Evolutionary conservation across 345 rosid species (phyloP).

Genomic region (Populus tremula): DNA sequence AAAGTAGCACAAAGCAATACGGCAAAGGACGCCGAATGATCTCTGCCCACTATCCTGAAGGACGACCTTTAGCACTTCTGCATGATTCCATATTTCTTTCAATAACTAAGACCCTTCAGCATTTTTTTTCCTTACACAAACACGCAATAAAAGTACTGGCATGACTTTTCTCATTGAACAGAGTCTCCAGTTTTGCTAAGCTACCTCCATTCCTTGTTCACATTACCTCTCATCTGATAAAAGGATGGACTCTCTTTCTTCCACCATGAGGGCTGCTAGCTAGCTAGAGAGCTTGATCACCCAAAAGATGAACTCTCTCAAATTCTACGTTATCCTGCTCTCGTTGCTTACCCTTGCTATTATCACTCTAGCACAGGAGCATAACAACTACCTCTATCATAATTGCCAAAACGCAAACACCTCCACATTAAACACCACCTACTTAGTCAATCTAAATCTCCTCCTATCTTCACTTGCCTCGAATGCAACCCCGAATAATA

Average conservation of each 20-base stretch:
- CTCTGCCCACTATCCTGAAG: too few relatives aligned
- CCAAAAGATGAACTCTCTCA: neutral
- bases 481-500: neutral
- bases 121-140: too few relatives aligned
- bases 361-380: neutral
- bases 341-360: neutral
- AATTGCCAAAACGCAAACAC: neutral
- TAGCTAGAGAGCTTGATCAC: neutral
- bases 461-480: slow-evolving; percentile 14
- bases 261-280: neutral
- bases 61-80: too few relatives aligned
- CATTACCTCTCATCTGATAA: neutral
- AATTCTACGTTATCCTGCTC: neutral
- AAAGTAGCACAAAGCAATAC: too few relatives aligned
- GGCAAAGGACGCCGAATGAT: too few relatives aligned
- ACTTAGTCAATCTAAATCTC: slow-evolving; percentile 1
- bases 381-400: neutral
- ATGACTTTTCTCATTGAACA: too few relatives aligned
- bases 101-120: too few relatives aligned
- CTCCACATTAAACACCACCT: slow-evolving; percentile 7
- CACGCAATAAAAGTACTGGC: too few relatives aligned
- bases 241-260: too few relatives aligned
- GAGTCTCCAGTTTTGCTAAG: neutral
- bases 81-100: too few relatives aligned
- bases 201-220: neutral